Conservation (phyloP, 108 stramenopile species). For the Bacterosira constricta region DNA sequence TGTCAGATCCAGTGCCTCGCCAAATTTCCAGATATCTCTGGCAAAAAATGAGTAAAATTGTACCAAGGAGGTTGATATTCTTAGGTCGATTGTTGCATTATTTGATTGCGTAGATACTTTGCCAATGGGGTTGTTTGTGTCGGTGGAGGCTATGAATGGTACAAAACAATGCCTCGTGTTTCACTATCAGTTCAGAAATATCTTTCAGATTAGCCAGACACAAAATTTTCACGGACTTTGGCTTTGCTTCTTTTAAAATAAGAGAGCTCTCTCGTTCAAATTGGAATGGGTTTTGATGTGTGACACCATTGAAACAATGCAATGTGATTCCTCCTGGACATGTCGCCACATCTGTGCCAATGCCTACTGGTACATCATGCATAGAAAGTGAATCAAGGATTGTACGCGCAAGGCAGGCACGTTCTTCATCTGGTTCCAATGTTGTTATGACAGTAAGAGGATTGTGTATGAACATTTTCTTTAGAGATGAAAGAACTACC, state of each 20-base stretch:
- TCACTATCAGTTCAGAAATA: not conserved
- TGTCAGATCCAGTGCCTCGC: too few species aligned
- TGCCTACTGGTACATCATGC: constrained; percentile 14
- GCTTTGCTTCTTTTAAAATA: not conserved
- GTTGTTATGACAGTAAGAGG: constrained; percentile 20
- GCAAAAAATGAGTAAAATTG: too few species aligned
- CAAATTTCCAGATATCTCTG: too few species aligned
- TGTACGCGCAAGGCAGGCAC: constrained; percentile 17
- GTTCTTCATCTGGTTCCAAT: constrained; percentile 13
- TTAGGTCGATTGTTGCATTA: too few species aligned
- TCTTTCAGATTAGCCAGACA: constrained; percentile 13
- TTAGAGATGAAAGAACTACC: constrained; percentile 13
- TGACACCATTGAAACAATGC: not conserved
- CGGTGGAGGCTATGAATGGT: too few species aligned
- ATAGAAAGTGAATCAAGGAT: constrained; percentile 15
- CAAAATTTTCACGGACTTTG: constrained; percentile 21
- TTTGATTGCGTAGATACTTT: too few species aligned
- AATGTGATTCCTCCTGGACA: not conserved
- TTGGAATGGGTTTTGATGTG: not conserved
- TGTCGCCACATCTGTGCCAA: constrained; percentile 17
- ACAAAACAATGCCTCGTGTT: constrained; percentile 1
- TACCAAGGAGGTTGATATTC: too few species aligned
- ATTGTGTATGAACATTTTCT: constrained; percentile 12
- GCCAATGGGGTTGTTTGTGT: too few species aligned
- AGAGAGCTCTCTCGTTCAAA: not conserved